Conservation (phyloP, 1,139 yeast species). For the Yamadazyma sp. region DNA sequence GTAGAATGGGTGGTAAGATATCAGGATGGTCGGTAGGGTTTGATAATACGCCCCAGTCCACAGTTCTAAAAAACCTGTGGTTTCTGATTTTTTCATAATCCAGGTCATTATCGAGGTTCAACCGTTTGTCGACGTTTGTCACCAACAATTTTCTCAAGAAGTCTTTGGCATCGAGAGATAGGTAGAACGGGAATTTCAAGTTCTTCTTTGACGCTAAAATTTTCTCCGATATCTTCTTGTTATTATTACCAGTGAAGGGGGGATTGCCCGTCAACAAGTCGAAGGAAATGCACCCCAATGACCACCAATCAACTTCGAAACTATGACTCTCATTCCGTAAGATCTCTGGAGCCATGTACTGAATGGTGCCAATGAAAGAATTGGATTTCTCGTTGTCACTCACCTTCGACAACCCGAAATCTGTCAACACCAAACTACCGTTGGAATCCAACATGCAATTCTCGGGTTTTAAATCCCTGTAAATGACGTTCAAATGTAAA, state of each 20-base stretch:
- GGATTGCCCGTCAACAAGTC: conserved; percentile 91
- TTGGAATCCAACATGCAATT: conserved; percentile 78
- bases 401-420: conserved; percentile 87
- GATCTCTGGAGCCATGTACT: conserved; percentile 96
- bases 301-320: conserved; percentile 94
- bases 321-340: conserved; percentile 84
- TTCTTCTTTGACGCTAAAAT: conserved; percentile 65
- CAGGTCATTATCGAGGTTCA: conserved; percentile 56
- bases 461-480: conserved; percentile 91
- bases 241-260: conserved; percentile 89
- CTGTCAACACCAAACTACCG: conserved; percentile 86
- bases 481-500: conserved; percentile 71
- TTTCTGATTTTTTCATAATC: conserved; percentile 54
- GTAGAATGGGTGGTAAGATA: conserved; percentile 77
- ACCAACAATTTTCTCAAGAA: conserved; percentile 69
- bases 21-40: conserved; percentile 26
- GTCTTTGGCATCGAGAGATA: conserved; percentile 85
- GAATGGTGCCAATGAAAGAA: conserved; percentile 91
- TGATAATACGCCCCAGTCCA: conserved; percentile 74
- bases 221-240: conserved; percentile 78
- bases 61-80: conserved; percentile 77
- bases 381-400: conserved; percentile 54
- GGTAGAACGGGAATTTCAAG: conserved; percentile 75
- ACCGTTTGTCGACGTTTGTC: conserved; percentile 72
- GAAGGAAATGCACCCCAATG: conserved; percentile 84